A percentile compares a stretch with the other conserved stretches of the same genome.
These are phyloP conservation scores for Zarea fungicola DNA, from an alignment of 2,329 filamentous ascomycete species.

Conservation along the genomic window DNA sequence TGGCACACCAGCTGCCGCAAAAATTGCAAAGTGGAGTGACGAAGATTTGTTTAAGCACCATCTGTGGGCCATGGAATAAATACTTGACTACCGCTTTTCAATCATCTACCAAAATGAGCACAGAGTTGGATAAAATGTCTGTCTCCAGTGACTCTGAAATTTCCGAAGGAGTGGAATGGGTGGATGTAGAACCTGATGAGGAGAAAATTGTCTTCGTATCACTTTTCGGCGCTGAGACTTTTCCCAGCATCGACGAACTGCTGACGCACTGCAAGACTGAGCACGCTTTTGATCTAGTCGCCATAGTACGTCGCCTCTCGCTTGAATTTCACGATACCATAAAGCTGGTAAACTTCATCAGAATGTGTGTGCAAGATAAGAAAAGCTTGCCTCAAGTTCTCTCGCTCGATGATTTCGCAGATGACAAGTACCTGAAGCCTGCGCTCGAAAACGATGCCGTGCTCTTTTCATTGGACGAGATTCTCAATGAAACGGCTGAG, in stretches of 20 bases:
- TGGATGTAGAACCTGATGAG: constrained; percentile 57
- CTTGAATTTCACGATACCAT: constrained; percentile 70
- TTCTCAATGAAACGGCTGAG: constrained; percentile 46
- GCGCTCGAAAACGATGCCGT: constrained; percentile 85
- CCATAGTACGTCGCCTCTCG: constrained; percentile 48
- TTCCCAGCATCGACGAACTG: constrained; percentile 60
- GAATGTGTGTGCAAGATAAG: constrained; percentile 40
- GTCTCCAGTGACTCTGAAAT: constrained; percentile 21
- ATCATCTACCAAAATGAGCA: neutral
- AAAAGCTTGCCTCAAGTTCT: constrained; percentile 51
- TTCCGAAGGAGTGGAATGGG: constrained; percentile 45
- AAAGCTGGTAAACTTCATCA: constrained; percentile 69
- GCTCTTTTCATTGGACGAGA: constrained; percentile 79
- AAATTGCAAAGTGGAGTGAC: constrained; percentile 12
- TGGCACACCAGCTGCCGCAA: neutral
- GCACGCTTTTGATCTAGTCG: constrained; percentile 62
- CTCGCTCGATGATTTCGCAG: constrained; percentile 57
- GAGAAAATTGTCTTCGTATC: constrained; percentile 59
- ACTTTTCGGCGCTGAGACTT: constrained; percentile 62
- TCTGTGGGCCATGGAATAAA: constrained; percentile 8
- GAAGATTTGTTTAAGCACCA: constrained; percentile 1
- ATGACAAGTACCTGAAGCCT: constrained; percentile 78
- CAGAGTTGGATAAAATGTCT: constrained; percentile 21
- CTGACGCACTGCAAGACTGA: constrained; percentile 62
- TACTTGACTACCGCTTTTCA: neutral